These are phyloP conservation scores for Metschnikowia henanensis DNA, from an alignment of 805 yeast genomes.

Conservation along the genomic window DNA sequence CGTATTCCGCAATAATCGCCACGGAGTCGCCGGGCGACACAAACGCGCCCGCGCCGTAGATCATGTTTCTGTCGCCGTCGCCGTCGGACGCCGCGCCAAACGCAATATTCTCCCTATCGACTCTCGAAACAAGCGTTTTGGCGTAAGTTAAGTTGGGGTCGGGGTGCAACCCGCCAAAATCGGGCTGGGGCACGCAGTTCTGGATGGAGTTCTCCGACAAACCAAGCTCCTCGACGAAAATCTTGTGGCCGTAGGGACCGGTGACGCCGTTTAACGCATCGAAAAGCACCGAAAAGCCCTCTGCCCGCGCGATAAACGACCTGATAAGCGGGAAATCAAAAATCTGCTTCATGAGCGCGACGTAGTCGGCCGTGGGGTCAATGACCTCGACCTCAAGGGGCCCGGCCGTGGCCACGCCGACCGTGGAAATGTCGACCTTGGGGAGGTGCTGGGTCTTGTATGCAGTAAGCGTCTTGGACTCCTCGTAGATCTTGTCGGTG, in stretches of 20 bases:
- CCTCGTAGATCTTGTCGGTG: constrained; percentile 81
- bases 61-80: constrained; percentile 99
- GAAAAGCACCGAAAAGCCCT: constrained; percentile 70
- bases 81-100: constrained; percentile 99
- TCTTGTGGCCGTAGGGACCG: constrained; percentile 89
- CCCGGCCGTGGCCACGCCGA: constrained; percentile 56
- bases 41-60: constrained; percentile 91
- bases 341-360: constrained; percentile 73
- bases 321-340: constrained; percentile 86
- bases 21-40: constrained; percentile 99
- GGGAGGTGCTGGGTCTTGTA: constrained; percentile 69
- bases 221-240: constrained; percentile 84
- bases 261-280: constrained; percentile 96
- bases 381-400: constrained; percentile 75
- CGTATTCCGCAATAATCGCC: constrained; percentile 95
- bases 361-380: constrained; percentile 79
- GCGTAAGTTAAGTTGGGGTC: constrained; percentile 98
- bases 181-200: constrained; percentile 77
- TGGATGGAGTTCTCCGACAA: constrained; percentile 70
- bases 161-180: constrained; percentile 97
- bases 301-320: constrained; percentile 55
- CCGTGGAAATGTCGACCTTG: constrained; percentile 55
- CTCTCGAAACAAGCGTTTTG: constrained; percentile 76
- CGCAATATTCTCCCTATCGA: constrained; percentile 77
- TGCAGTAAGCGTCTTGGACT: constrained; percentile 53